These are phyloP conservation scores for Parsonsia alboflavescens DNA, from an alignment of 257 asterid species.

Conservation along the genomic window DNA sequence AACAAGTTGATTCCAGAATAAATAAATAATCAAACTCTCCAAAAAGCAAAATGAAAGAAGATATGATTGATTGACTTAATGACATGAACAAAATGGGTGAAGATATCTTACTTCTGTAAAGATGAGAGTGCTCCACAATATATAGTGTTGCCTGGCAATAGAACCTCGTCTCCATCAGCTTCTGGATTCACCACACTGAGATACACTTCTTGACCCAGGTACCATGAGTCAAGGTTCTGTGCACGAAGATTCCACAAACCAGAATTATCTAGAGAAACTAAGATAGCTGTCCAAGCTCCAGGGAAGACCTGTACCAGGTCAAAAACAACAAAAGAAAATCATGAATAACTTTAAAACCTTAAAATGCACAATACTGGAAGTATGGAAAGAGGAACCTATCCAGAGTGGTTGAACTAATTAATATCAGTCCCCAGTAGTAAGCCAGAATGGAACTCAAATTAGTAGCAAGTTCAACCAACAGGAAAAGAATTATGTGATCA, in stretches of 20 bases:
- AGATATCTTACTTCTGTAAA: conserved; percentile 65
- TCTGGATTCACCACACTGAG: conserved; percentile 73
- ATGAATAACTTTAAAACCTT: not conserved
- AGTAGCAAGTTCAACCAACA: not conserved
- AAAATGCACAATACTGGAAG: not conserved
- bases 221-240: conserved; percentile 93
- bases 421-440: not conserved
- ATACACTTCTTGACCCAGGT: conserved; percentile 85
- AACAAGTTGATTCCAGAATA: not conserved
- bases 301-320: conserved; percentile 66
- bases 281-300: conserved; percentile 90
- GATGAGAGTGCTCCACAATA: conserved; percentile 74
- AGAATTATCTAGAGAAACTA: conserved; percentile 73
- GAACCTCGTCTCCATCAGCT: conserved; percentile 52
- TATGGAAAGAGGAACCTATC: not conserved
- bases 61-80: not conserved
- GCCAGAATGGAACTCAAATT: not conserved
- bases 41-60: not conserved
- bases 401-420: not conserved
- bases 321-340: not conserved
- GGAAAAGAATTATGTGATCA: not conserved
- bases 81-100: not conserved
- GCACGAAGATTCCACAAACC: conserved; percentile 94
- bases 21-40: not conserved
- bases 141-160: conserved; percentile 68